phyloP scores from a whole-genome alignment of 2,329 filamentous ascomycete genomes.

The Aureobasidium uvarum region DNA sequence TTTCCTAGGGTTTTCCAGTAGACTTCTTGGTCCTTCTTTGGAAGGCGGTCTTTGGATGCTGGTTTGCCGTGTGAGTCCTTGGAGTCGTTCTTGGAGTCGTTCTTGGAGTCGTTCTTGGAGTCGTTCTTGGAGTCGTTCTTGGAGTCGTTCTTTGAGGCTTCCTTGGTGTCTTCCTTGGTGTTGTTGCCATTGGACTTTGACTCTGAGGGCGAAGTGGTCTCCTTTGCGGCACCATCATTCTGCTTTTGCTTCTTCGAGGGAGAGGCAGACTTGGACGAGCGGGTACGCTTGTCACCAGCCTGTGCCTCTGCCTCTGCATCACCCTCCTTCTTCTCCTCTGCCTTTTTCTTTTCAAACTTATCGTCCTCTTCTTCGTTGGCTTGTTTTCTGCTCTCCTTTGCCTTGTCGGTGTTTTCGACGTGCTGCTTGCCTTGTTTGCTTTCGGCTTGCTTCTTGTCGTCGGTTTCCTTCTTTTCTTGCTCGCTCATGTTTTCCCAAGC shows the following conservation, averaged over 20 bases:
- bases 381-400: constrained; percentile 43
- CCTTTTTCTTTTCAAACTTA: constrained; percentile 32
- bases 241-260: constrained; percentile 40
- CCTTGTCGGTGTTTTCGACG: constrained; percentile 46
- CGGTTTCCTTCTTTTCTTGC: constrained; percentile 46
- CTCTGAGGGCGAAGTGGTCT: constrained; percentile 16
- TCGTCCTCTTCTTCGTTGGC: constrained; percentile 37
- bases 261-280: constrained; percentile 31
- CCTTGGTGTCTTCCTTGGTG: constrained; percentile 20
- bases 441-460: constrained; percentile 41
- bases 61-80: constrained; percentile 34
- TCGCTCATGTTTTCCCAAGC: constrained; percentile 52
- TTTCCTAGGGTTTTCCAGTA: constrained; percentile 45
- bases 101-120: constrained; percentile 23
- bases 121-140: background rate
- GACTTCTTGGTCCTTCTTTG: constrained; percentile 44
- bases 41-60: constrained; percentile 40
- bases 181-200: constrained; percentile 23
- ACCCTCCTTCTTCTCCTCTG: constrained; percentile 28
- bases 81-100: constrained; percentile 12
- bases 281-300: constrained; percentile 34
- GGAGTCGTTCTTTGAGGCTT: constrained; percentile 22
- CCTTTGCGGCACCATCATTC: constrained; percentile 32
- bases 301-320: constrained; percentile 29
- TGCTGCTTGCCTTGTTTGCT: constrained; percentile 46